phyloP scores from a whole-genome alignment of 305 asterid genomes.

The Nicotiana rustica region DNA sequence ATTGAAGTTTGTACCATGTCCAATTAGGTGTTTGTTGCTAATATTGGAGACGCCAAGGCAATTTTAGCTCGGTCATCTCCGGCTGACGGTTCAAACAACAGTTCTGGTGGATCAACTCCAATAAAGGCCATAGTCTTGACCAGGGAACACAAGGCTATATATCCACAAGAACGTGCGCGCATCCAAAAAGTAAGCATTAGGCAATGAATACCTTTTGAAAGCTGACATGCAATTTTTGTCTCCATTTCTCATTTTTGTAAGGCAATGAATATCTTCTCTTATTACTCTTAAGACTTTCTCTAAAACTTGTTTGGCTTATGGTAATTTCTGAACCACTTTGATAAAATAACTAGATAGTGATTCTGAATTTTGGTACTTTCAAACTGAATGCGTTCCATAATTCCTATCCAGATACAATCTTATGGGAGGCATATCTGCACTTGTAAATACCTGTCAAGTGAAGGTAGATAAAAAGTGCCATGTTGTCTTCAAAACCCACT shows the following conservation, averaged over 20 bases:
- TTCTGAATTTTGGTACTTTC: slow-evolving; percentile 13
- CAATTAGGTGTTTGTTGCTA: slow-evolving; percentile 83
- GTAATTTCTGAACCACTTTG: slow-evolving; percentile 14
- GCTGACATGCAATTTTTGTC: slow-evolving; percentile 4
- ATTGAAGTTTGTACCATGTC: slow-evolving; percentile 27
- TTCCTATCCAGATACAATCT: background rate
- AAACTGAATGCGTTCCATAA: slow-evolving; percentile 4
- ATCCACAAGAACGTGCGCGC: slow-evolving; percentile 87
- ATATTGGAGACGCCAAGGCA: slow-evolving; percentile 94
- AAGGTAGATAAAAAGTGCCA: background rate
- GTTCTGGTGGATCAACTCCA: slow-evolving; percentile 45
- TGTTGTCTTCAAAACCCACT: background rate
- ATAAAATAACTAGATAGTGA: background rate
- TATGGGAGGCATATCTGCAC: background rate
- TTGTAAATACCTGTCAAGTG: background rate
- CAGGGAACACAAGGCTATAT: slow-evolving; percentile 88
- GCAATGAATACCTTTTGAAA: slow-evolving; percentile 21
- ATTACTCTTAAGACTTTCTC: background rate
- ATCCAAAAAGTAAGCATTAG: slow-evolving; percentile 68
- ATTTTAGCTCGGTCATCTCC: slow-evolving; percentile 79
- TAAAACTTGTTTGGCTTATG: background rate
- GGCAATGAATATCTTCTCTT: background rate
- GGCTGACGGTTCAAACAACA: slow-evolving; percentile 51
- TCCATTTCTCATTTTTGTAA: slow-evolving; percentile 20
- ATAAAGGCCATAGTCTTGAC: slow-evolving; percentile 84